These are phyloP conservation scores for Cavenderia fasciculata DNA, from an alignment of 78 protist genomes.

Conservation along the genomic window DNA sequence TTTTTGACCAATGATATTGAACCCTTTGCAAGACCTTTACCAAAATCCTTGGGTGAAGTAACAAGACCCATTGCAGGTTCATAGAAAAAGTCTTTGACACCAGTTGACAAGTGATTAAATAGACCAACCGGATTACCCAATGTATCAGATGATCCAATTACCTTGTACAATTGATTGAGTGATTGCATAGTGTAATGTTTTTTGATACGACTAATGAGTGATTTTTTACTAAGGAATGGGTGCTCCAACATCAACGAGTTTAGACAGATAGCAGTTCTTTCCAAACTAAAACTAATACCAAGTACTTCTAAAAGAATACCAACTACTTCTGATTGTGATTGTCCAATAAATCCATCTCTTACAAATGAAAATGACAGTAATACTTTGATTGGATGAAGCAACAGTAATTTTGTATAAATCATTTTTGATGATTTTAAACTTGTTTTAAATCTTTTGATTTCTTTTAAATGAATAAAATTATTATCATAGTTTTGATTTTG, in stretches of 20 bases:
- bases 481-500: neutral
- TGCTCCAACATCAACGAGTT: slow-evolving; percentile 76
- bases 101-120: slow-evolving; percentile 80
- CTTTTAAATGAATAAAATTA: neutral
- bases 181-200: slow-evolving; percentile 77
- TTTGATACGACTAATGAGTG: slow-evolving; percentile 47
- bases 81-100: slow-evolving; percentile 89
- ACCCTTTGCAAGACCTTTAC: slow-evolving; percentile 82
- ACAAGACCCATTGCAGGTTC: slow-evolving; percentile 90
- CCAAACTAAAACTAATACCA: slow-evolving; percentile 68
- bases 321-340: slow-evolving; percentile 17
- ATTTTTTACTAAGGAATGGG: slow-evolving; percentile 70
- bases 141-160: slow-evolving; percentile 85
- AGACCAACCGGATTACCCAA: slow-evolving; percentile 93
- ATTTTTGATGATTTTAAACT: slow-evolving; percentile 13
- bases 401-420: slow-evolving; percentile 67
- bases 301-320: slow-evolving; percentile 46
- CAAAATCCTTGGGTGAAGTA: slow-evolving; percentile 81
- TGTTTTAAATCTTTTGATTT: neutral
- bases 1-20: slow-evolving; percentile 60
- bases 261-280: slow-evolving; percentile 62
- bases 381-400: slow-evolving; percentile 78
- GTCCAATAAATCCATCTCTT: slow-evolving; percentile 60
- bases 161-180: slow-evolving; percentile 63
- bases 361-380: slow-evolving; percentile 74